Evolutionary conservation across 2,329 filamentous ascomycete genomes (phyloP), one percentile per base, ranked within the genome.

Genomic region (Cryphonectria naterciae): DNA sequence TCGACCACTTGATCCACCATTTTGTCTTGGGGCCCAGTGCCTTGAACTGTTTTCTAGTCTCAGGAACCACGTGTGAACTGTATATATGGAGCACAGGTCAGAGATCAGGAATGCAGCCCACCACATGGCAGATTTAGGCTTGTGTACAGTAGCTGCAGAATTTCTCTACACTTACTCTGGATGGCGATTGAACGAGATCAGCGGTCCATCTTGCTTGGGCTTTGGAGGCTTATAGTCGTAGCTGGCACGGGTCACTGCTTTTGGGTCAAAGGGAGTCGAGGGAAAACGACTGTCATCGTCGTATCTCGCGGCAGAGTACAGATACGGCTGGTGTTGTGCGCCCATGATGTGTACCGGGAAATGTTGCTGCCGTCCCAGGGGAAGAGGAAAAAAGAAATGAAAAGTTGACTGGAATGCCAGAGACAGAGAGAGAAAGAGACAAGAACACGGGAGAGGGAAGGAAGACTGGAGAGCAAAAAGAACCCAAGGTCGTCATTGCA

Each of bases 101-200:
- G 66, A 62, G 58, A 35, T 22, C 22, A 35, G 37, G 58, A n/a
- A n/a, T 37, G 58, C 25, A 35, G 58, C 2, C 22, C 17, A 32
- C 39, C 37, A 64, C 39, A 3, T 64, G 35, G 61, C 37, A 28
- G 22, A 15, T 41, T 37, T 22, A 17, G 22, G 15, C 6, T 32
- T 11, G 39, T 11, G 5, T 19, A 2, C 7, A 8, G 19, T 22
- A 11, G 43, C 25, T 37, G 32, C 2, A n/a, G 32, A 32, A 22
- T 6, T 15, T 25, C 15, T 28, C 25, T 22, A 43, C 5, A 83
- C 89, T 78, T 86, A 94, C 91, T 98, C 94, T 1, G 95, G 94
- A 80, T 97, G 95, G 70, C 88, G 87, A 80, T 97, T 96, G 85
- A 97, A 92, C 72, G 92, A 88, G 73, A 98, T 83, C 74, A 97